These are phyloP conservation scores for Fistulifera pelliculosa DNA, from an alignment of 108 stramenopile species.

Conservation along the genomic window DNA sequence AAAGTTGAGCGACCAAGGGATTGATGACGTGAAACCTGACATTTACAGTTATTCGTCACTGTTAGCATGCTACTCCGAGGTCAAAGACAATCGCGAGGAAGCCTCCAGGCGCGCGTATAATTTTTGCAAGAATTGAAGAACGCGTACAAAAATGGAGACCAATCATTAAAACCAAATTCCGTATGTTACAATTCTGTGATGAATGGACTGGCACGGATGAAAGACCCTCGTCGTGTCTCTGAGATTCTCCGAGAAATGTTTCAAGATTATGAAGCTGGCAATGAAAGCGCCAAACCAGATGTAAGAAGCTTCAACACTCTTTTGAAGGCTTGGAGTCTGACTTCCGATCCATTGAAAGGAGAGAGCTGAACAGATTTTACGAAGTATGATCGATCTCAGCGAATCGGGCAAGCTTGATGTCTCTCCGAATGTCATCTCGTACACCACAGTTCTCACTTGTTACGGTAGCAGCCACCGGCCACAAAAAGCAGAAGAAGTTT, in stretches of 20 bases:
- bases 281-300: slow-evolving; percentile 16
- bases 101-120: slow-evolving; percentile 28
- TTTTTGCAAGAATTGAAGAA: slow-evolving; percentile 36
- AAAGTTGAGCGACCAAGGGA: slow-evolving; percentile 4
- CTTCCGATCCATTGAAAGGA: slow-evolving; percentile 7
- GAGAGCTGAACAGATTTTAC: slow-evolving; percentile 22
- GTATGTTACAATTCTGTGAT: slow-evolving; percentile 40
- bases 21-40: slow-evolving; percentile 2
- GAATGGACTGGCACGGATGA: slow-evolving; percentile 35
- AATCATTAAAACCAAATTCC: slow-evolving; percentile 38
- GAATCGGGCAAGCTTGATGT: slow-evolving; percentile 16
- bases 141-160: slow-evolving; percentile 32
- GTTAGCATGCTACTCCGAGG: slow-evolving; percentile 28
- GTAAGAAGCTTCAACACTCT: slow-evolving; percentile 8
- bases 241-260: slow-evolving; percentile 21
- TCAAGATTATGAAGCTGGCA: slow-evolving; percentile 13
- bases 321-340: slow-evolving; percentile 3
- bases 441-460: slow-evolving; percentile 17
- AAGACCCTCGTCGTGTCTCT: slow-evolving; percentile 25
- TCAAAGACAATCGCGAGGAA: slow-evolving; percentile 19
- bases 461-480: neutral
- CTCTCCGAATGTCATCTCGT: slow-evolving; percentile 21
- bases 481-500: no score
- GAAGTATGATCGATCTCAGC: slow-evolving; percentile 19
- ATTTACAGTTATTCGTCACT: slow-evolving; percentile 19